phyloP scores from a whole-genome alignment of 768 basidiomycete species.

The Thelephora aurantiotincta region DNA sequence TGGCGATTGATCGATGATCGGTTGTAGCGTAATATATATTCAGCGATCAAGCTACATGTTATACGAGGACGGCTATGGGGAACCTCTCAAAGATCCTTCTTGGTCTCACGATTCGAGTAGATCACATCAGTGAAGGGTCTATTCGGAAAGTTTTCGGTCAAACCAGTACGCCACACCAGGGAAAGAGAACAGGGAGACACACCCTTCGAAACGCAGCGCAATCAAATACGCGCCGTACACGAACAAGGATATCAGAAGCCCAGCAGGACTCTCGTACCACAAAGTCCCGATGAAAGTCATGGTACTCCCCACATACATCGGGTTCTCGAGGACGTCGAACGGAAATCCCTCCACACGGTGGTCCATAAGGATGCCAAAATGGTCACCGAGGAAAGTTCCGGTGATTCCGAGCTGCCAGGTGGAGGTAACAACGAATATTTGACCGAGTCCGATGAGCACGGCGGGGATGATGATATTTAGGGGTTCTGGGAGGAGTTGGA shows the following conservation, averaged over 20 bases:
- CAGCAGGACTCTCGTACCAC: slow-evolving; percentile 83
- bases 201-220: slow-evolving; percentile 88
- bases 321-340: slow-evolving; percentile 84
- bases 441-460: slow-evolving; percentile 54
- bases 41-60: too few species aligned
- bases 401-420: slow-evolving; percentile 89
- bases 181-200: slow-evolving; percentile 17
- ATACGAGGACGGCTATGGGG: too few species aligned
- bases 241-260: slow-evolving; percentile 64
- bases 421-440: slow-evolving; percentile 75
- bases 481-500: slow-evolving; percentile 51
- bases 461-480: slow-evolving; percentile 45
- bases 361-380: slow-evolving; percentile 81
- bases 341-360: slow-evolving; percentile 91
- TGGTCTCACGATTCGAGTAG: slow-evolving; percentile 37
- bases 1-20: too few species aligned
- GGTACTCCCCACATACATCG: slow-evolving; percentile 96
- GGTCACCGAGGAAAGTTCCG: slow-evolving; percentile 81
- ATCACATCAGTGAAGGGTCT: slow-evolving; percentile 79
- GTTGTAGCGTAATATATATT: too few species aligned
- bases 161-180: slow-evolving; percentile 3
- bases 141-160: neutral
- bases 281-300: slow-evolving; percentile 81
- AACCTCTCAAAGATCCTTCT: slow-evolving; percentile 10
- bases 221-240: slow-evolving; percentile 77